These are phyloP conservation scores for Penicillium frequentans DNA, from an alignment of 2,329 filamentous ascomycete species.

Conservation along the genomic window DNA sequence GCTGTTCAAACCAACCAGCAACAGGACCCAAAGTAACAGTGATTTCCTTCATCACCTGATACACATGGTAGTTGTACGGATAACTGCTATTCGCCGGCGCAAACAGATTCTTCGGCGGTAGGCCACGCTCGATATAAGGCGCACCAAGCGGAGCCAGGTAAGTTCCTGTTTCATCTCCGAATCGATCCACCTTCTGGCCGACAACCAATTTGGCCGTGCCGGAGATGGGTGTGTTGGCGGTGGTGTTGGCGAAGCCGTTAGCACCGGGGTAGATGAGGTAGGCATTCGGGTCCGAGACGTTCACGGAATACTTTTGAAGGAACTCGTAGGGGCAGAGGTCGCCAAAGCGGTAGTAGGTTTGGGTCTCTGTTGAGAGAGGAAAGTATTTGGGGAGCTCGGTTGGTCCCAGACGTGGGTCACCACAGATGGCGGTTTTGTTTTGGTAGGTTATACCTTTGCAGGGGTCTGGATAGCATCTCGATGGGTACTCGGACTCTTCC, in stretches of 20 bases:
- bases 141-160: background rate
- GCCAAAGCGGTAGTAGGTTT: slow-evolving; percentile 23
- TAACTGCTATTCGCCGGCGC: background rate
- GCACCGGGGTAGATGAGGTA: background rate
- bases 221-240: background rate
- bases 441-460: slow-evolving; percentile 10
- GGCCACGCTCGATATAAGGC: background rate
- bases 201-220: background rate
- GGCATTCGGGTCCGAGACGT: slow-evolving; percentile 2
- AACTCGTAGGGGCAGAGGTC: slow-evolving; percentile 19
- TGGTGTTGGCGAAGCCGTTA: background rate
- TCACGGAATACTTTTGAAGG: slow-evolving; percentile 11
- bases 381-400: slow-evolving; percentile 11
- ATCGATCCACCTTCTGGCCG: background rate
- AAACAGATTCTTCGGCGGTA: background rate
- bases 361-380: slow-evolving; percentile 17
- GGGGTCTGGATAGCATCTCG: background rate
- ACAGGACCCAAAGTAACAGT: background rate
- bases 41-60: background rate
- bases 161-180: background rate
- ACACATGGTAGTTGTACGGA: background rate
- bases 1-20: background rate
- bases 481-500: background rate
- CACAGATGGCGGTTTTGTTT: slow-evolving; percentile 16
- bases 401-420: slow-evolving; percentile 20